phyloP scores from a whole-genome alignment of 2,329 filamentous ascomycete genomes.

The Colletotrichum coccodes region DNA sequence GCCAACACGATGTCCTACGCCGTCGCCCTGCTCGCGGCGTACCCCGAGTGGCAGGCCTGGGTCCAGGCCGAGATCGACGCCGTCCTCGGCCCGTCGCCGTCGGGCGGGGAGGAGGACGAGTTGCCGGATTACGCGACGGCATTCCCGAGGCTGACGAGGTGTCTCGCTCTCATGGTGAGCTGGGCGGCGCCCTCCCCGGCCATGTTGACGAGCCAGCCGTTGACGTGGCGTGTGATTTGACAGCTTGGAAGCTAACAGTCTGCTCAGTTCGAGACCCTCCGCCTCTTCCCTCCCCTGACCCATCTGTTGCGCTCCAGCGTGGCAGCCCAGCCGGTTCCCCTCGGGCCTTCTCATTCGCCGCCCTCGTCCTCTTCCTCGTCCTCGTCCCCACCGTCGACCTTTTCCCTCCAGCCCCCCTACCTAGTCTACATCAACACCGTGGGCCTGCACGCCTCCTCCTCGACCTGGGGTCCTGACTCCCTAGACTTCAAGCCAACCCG shows the following conservation, averaged over 20 bases:
- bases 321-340: neutral
- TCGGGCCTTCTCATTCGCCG: too few species aligned
- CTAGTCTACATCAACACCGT: constrained; percentile 47
- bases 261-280: neutral
- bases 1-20: constrained; percentile 61
- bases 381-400: constrained; percentile 30
- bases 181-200: neutral
- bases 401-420: constrained; percentile 44
- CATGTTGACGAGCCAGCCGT: too few species aligned
- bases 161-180: constrained; percentile 54
- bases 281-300: neutral
- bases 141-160: constrained; percentile 55
- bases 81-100: constrained; percentile 31
- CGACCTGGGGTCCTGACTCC: constrained; percentile 45
- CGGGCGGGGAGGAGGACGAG: constrained; percentile 39
- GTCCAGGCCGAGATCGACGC: constrained; percentile 57
- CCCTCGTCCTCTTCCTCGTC: too few species aligned
- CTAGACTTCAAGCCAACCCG: constrained; percentile 48
- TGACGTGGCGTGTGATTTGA: too few species aligned
- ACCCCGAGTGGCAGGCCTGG: constrained; percentile 63
- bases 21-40: constrained; percentile 54
- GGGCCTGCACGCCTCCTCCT: constrained; percentile 39
- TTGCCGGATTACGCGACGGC: constrained; percentile 47
- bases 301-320: neutral
- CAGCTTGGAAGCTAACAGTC: neutral